Evolutionary conservation across 768 basidiomycete genomes (phyloP), one percentile per base, ranked within the genome.

Genomic region (Tulasnella calospora): DNA sequence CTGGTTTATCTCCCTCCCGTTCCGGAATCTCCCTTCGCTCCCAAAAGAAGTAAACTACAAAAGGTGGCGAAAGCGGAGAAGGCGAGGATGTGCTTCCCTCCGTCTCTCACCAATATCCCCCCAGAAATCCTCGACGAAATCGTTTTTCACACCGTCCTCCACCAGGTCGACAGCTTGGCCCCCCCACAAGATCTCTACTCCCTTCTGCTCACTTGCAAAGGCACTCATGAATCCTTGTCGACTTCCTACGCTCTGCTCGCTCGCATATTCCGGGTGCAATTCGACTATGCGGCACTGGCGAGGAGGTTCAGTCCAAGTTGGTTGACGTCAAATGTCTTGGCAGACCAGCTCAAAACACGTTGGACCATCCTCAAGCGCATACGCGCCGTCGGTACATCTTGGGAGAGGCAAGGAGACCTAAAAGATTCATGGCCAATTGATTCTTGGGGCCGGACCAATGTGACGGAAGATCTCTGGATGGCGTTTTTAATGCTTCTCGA

Each of bases 121-220:
- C 78, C 71, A 19, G 79, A 80, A 41, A 33, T 80, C 38, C 57
- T 80, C 69, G 79, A 80, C 80, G 69, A 76, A 19, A 80, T 80
- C 75, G 79, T 78, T 36, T 77, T 78, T 69, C 73, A 80, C 51
- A 57, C 67, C 35, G 57, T 47, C 71, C 38, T 76, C 44, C 17
- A 23, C 55, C 55, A 27, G 44, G 30, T 55, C 40, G 55, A 71
- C 69, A 47, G 35, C 27, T 44, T 1, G n/a, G 79, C 71, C 5
- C 79, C 79, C n/a, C 79, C 79, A 6, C n/a, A 13, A 10, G 71
- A 69, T 35, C 55, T 80, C 30, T 12, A 67, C 13, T 27, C 46
- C 35, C 70, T 80, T 7, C 35, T 79, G 27, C 23, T 71, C 2
- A 67, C 71, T 5, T 79, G 79, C 79, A 80, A 70, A 35, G 23